These are phyloP conservation scores for Ammopiptanthus mongolicus DNA, from an alignment of 306 rosid species.

Conservation along the genomic window DNA sequence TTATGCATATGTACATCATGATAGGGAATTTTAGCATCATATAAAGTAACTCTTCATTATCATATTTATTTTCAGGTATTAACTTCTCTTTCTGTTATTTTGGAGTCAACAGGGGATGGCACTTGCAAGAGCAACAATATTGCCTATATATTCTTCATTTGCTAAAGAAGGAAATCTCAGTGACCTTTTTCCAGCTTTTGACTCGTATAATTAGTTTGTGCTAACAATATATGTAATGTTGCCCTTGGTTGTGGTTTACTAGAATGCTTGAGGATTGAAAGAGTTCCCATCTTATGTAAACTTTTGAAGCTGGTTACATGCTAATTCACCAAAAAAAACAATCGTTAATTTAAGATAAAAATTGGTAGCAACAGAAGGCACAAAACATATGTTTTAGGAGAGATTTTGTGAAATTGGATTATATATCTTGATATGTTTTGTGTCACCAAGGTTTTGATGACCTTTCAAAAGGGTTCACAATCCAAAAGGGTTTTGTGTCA, in stretches of 20 bases:
- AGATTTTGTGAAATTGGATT: background rate
- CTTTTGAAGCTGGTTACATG: background rate
- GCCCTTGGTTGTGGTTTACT: background rate
- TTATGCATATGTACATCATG: background rate
- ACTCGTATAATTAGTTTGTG: background rate
- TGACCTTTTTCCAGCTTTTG: slow-evolving; percentile 36
- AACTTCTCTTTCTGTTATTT: slow-evolving; percentile 5
- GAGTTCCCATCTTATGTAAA: background rate
- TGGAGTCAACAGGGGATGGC: slow-evolving; percentile 82
- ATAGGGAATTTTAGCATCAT: background rate
- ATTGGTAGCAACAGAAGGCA: background rate
- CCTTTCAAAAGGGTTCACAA: background rate
- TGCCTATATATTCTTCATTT: slow-evolving; percentile 98
- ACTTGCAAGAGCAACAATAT: slow-evolving; percentile 92
- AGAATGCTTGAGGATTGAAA: slow-evolving; percentile 1
- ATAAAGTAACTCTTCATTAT: background rate
- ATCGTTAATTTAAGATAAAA: background rate
- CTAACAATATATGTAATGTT: background rate
- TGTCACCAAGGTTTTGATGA: no score
- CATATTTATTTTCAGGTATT: background rate
- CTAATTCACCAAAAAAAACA: background rate
- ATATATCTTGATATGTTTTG: background rate
- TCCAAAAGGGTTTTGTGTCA: background rate
- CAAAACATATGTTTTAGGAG: background rate
- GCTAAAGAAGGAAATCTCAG: slow-evolving; percentile 99